These are phyloP conservation scores for Diaporthe eres DNA, from an alignment of 2,329 filamentous ascomycete species.

Conservation along the genomic window DNA sequence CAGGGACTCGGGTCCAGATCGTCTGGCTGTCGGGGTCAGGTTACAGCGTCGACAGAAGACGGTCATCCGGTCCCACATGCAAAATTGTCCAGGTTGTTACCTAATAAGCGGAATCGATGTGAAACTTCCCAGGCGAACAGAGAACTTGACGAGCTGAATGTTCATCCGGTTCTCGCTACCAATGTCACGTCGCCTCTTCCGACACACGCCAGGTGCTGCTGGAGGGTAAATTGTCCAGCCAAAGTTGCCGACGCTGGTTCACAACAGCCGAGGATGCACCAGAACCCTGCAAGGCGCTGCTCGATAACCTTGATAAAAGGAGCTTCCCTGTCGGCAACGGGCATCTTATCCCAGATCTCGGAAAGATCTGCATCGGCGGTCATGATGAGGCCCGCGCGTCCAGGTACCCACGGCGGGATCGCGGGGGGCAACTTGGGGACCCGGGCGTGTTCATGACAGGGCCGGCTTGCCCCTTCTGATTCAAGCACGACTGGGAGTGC, in stretches of 20 bases:
- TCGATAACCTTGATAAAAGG: slow-evolving; percentile 36
- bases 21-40: background rate
- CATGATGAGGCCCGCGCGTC: slow-evolving; percentile 14
- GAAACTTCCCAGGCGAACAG: background rate
- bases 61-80: background rate
- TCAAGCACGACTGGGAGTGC: background rate
- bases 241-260: background rate
- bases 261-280: slow-evolving; percentile 25
- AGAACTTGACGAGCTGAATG: background rate
- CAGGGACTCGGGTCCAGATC: background rate
- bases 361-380: slow-evolving; percentile 33
- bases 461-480: background rate
- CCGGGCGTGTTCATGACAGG: background rate
- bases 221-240: background rate
- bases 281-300: slow-evolving; percentile 4
- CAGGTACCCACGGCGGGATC: slow-evolving; percentile 11
- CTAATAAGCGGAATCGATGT: background rate
- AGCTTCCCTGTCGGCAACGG: slow-evolving; percentile 1
- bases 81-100: background rate
- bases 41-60: background rate
- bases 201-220: background rate
- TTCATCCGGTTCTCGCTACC: slow-evolving; percentile 7
- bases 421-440: background rate
- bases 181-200: background rate
- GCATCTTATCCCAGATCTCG: slow-evolving; percentile 16